phyloP scores from a whole-genome alignment of 2,329 filamentous ascomycete genomes.

The Xylariales sp. region DNA sequence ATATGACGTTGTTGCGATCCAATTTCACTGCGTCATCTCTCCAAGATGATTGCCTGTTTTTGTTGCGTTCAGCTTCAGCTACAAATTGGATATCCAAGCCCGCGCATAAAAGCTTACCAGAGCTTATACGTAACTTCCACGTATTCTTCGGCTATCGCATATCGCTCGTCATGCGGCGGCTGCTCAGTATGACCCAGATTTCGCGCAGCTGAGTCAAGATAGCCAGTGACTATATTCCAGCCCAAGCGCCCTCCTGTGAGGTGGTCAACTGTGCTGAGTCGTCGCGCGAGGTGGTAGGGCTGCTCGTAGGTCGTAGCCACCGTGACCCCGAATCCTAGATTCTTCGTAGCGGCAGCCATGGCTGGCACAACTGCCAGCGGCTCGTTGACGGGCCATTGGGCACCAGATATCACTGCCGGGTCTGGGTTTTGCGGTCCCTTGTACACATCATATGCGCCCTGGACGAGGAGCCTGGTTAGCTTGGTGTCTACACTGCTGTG shows the following conservation, averaged over 20 bases:
- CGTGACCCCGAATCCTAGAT: slow-evolving; percentile 56
- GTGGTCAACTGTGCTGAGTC: slow-evolving; percentile 57
- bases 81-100: no score
- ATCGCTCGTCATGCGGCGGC: slow-evolving; percentile 56
- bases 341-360: slow-evolving; percentile 62
- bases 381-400: slow-evolving; percentile 3
- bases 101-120: neutral
- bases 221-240: slow-evolving; percentile 55
- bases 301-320: slow-evolving; percentile 57
- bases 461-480: slow-evolving; percentile 57
- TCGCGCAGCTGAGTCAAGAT: slow-evolving; percentile 54
- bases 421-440: slow-evolving; percentile 7
- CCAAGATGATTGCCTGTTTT: slow-evolving; percentile 5
- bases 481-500: no score
- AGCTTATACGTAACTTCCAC: slow-evolving; percentile 54
- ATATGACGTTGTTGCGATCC: slow-evolving; percentile 1
- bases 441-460: slow-evolving; percentile 20
- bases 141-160: slow-evolving; percentile 57
- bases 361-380: slow-evolving; percentile 39
- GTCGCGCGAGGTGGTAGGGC: slow-evolving; percentile 54
- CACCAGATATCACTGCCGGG: slow-evolving; percentile 32
- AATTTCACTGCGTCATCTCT: slow-evolving; percentile 6
- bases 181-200: slow-evolving; percentile 53
- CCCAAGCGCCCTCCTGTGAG: slow-evolving; percentile 54
- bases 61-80: no score